phyloP scores from a whole-genome alignment of 768 basidiomycete species.

The Cystobasidium ongulense region DNA sequence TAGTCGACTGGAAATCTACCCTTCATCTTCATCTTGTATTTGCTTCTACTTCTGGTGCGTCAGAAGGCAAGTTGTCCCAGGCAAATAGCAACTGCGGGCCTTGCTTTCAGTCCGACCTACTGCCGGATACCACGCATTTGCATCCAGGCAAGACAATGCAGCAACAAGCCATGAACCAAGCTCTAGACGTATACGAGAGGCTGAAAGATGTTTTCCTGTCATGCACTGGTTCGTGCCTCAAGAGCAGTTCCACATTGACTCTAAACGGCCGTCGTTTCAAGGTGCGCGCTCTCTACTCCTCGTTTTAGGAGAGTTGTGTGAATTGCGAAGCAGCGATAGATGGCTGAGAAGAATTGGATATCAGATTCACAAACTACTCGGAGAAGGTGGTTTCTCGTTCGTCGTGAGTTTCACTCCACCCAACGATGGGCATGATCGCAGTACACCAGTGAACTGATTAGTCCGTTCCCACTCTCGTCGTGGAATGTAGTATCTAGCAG shows the following conservation, averaged over 20 bases:
- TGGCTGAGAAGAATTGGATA: background rate
- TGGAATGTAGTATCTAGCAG: conserved; percentile 37
- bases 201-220: conserved; percentile 13
- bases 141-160: no score
- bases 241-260: conserved; percentile 16
- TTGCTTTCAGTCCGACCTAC: no score
- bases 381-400: conserved; percentile 92
- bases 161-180: conserved; percentile 6
- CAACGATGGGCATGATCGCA: background rate
- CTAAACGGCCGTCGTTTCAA: conserved; percentile 28
- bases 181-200: conserved; percentile 18
- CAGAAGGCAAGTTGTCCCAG: no score
- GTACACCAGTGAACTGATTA: background rate
- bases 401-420: conserved; percentile 56
- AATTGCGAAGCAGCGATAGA: background rate
- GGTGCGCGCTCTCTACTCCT: background rate
- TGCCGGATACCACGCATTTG: no score
- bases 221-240: conserved; percentile 24
- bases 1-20: no score
- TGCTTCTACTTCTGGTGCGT: no score
- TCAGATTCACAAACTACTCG: conserved; percentile 80
- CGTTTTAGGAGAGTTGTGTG: background rate
- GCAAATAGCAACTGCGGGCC: no score
- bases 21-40: no score
- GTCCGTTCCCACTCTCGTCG: background rate